Evolutionary conservation across 2,329 filamentous ascomycete species (phyloP).

Genomic region (Phialophora chinensis): DNA sequence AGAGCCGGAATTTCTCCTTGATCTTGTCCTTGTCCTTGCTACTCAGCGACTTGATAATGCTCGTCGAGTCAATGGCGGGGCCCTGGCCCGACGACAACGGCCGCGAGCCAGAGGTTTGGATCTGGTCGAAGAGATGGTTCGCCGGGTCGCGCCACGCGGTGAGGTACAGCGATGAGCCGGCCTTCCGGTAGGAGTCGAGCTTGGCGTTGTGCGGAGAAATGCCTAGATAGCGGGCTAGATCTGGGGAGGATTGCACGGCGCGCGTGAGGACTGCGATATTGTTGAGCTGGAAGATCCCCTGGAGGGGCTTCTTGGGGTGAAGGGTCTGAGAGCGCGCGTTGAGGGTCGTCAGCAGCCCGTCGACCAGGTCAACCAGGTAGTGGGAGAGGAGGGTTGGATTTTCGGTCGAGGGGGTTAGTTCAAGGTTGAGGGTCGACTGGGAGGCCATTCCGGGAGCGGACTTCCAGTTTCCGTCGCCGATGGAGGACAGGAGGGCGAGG

Average conservation of each 20-base stretch:
- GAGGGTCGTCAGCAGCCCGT: conserved; percentile 75
- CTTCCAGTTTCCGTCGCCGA: conserved; percentile 90
- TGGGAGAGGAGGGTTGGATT: conserved; percentile 79
- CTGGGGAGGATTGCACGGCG: conserved; percentile 75
- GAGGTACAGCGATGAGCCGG: conserved; percentile 78
- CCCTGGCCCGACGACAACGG: conserved; percentile 71
- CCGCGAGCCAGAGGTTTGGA: conserved; percentile 70
- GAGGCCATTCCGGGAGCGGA: conserved; percentile 43
- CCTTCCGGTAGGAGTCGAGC: conserved; percentile 86
- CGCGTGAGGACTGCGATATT: conserved; percentile 83
- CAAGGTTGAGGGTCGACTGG: conserved; percentile 43
- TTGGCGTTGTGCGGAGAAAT: conserved; percentile 66
- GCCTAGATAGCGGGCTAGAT: conserved; percentile 73
- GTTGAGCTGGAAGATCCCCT: conserved; percentile 91
- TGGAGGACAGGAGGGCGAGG: conserved; percentile 85
- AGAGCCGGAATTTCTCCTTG: conserved; percentile 92
- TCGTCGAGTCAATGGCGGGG: conserved; percentile 71
- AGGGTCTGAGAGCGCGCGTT: conserved; percentile 74
- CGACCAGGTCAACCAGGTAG: conserved; percentile 88
- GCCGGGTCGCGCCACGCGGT: conserved; percentile 89
- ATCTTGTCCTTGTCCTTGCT: conserved; percentile 95
- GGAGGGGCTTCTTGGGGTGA: conserved; percentile 76
- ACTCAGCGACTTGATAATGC: conserved; percentile 79
- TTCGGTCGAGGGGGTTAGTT: conserved; percentile 64
- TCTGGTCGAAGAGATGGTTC: conserved; percentile 83